A percentile compares a stretch with the other conserved stretches of the same genome.
Evolutionary conservation across 2,329 filamentous ascomycete species (phyloP).

Genomic region (Sclerotinia subarctica): DNA sequence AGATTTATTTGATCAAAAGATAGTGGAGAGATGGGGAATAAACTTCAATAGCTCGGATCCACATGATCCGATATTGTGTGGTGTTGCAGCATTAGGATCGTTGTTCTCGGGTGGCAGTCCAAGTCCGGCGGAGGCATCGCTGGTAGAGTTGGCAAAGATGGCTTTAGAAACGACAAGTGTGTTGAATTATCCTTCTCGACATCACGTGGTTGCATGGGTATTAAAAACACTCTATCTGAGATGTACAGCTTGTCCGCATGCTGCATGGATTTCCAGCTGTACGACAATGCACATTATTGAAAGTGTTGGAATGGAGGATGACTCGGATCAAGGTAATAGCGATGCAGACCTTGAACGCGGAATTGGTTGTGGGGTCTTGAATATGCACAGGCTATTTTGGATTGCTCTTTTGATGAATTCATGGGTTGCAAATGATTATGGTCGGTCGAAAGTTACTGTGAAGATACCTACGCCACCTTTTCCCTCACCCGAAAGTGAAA

Average conservation of each 20-base stretch:
- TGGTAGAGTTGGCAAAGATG: constrained; percentile 30
- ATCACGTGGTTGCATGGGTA: constrained; percentile 32
- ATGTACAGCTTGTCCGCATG: constrained; percentile 32
- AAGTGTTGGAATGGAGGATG: constrained; percentile 27
- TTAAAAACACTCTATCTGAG: constrained; percentile 34
- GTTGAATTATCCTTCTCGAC: constrained; percentile 23
- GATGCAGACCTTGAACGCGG: not conserved
- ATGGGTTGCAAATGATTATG: constrained; percentile 19
- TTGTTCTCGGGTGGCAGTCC: constrained; percentile 35
- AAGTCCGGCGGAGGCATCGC: constrained; percentile 31
- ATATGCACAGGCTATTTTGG: constrained; percentile 12
- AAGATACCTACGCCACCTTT: constrained; percentile 12
- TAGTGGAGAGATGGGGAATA: constrained; percentile 37
- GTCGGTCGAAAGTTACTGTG: constrained; percentile 13
- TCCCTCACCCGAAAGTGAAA: not conserved
- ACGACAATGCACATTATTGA: constrained; percentile 35
- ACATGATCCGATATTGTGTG: constrained; percentile 37
- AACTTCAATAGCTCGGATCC: constrained; percentile 30
- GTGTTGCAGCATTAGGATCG: constrained; percentile 39
- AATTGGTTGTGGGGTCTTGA: constrained; percentile 15
- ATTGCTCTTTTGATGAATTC: constrained; percentile 14
- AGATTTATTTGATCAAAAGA: constrained; percentile 29
- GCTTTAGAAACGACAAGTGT: constrained; percentile 28
- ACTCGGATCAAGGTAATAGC: not conserved
- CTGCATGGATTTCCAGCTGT: constrained; percentile 34